Conservation (phyloP, 2,329 filamentous ascomycete genomes). For the Cryphonectria parasitica region DNA sequence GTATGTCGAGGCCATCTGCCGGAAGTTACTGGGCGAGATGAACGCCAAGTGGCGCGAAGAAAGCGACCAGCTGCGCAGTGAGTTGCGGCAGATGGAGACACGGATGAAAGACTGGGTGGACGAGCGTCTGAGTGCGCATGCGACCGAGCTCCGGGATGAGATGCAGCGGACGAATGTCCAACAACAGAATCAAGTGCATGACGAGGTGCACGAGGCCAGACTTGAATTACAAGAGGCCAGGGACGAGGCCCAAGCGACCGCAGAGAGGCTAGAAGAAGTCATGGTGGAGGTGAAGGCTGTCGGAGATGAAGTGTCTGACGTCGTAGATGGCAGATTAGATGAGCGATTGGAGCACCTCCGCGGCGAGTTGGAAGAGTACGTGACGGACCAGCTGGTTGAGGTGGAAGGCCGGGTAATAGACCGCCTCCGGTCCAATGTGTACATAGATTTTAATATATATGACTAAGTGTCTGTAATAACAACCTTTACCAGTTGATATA, state of each 20-base stretch:
- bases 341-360: conserved; percentile 8
- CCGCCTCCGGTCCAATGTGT: conserved; percentile 14
- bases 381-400: conserved; percentile 13
- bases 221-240: conserved; percentile 3
- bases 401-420: conserved; percentile 14
- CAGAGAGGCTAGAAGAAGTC: conserved; percentile 15
- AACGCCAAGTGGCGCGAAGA: conserved; percentile 20
- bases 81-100: conserved; percentile 17
- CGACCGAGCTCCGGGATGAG: neutral
- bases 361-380: conserved; percentile 18
- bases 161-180: conserved; percentile 16
- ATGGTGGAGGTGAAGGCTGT: conserved; percentile 2
- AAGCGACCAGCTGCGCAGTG: conserved; percentile 4
- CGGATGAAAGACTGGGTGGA: conserved; percentile 19
- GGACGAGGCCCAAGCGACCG: neutral
- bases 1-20: conserved; percentile 10
- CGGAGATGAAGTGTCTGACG: neutral
- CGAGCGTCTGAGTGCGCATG: conserved; percentile 10
- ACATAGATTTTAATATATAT: conserved; percentile 23
- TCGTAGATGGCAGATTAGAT: conserved; percentile 10
- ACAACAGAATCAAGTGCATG: conserved; percentile 13
- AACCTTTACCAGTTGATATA: neutral
- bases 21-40: conserved; percentile 17
- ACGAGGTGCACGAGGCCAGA: conserved; percentile 8
- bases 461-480: neutral